A percentile compares a stretch with the other conserved stretches of the same genome.
These are phyloP conservation scores for Suhomyces sp. DNA, from an alignment of 805 yeast genomes.

Conservation along the genomic window DNA sequence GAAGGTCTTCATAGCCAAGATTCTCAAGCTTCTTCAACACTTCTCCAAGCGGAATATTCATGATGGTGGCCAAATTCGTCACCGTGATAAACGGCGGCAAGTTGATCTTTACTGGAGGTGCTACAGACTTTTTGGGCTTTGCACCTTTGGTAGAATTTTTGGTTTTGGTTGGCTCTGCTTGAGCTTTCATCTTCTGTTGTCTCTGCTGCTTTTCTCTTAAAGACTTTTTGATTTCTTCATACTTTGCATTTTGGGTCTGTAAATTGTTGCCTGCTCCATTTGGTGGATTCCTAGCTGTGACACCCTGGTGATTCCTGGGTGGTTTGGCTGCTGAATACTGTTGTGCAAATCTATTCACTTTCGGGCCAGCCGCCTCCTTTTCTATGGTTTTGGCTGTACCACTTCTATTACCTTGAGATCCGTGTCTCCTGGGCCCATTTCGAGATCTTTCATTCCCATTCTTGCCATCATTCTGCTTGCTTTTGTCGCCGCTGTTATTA, in stretches of 20 bases:
- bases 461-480: neutral
- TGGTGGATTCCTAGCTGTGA: neutral
- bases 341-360: constrained; percentile 35
- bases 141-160: too few relatives aligned
- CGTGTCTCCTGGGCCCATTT: neutral
- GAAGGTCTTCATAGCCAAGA: constrained; percentile 70
- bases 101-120: constrained; percentile 27
- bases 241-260: constrained; percentile 4
- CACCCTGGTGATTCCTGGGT: neutral
- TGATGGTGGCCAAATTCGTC: constrained; percentile 69
- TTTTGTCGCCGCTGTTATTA: neutral
- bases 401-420: neutral
- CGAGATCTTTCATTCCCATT: neutral
- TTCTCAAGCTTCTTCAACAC: constrained; percentile 56
- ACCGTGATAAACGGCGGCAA: constrained; percentile 80
- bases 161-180: neutral
- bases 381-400: neutral
- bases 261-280: neutral
- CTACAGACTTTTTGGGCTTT: constrained; percentile 6
- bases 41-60: constrained; percentile 61
- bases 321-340: constrained; percentile 12
- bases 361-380: constrained; percentile 4
- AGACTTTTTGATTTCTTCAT: constrained; percentile 17
- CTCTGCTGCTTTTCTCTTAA: constrained; percentile 15
- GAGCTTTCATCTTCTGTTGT: constrained; percentile 6